Conservation (phyloP, 768 basidiomycete species). For the Tylopilus sp. region DNA sequence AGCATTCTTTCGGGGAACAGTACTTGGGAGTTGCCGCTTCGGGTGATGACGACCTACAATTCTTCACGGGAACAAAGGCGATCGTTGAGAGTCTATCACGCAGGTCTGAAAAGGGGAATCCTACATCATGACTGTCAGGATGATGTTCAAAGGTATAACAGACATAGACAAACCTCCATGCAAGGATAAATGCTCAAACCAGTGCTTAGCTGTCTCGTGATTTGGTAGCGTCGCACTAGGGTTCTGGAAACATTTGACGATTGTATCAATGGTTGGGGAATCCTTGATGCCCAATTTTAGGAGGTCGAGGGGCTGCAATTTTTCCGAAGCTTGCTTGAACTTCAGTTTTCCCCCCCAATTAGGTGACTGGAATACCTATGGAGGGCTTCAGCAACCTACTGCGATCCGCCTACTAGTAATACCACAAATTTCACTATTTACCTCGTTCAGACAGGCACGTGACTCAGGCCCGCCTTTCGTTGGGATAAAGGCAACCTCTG, state of each 20-base stretch:
- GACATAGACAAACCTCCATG: slow-evolving; percentile 7
- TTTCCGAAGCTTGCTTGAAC: slow-evolving; percentile 4
- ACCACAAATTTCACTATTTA: not conserved
- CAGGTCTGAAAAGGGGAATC: slow-evolving; percentile 5
- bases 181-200: slow-evolving; percentile 5
- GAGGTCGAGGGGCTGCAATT: not conserved
- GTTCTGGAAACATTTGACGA: not conserved
- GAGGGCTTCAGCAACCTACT: no score
- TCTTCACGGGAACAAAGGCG: slow-evolving; percentile 11
- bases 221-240: slow-evolving; percentile 2
- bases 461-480: slow-evolving; percentile 4
- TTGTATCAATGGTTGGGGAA: slow-evolving; percentile 2
- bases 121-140: not conserved
- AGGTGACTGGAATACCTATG: slow-evolving; percentile 6
- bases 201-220: not conserved
- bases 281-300: slow-evolving; percentile 12
- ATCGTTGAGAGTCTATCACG: slow-evolving; percentile 8
- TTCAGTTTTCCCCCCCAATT: slow-evolving; percentile 7
- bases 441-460: slow-evolving; percentile 10
- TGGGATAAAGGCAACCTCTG: slow-evolving; percentile 10
- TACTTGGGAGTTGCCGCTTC: not conserved
- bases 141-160: not conserved
- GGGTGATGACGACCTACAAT: not conserved
- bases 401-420: no score
- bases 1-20: slow-evolving; percentile 11